Conservation (phyloP, 2,329 filamentous ascomycete genomes). For the Juglanconis sp. region DNA sequence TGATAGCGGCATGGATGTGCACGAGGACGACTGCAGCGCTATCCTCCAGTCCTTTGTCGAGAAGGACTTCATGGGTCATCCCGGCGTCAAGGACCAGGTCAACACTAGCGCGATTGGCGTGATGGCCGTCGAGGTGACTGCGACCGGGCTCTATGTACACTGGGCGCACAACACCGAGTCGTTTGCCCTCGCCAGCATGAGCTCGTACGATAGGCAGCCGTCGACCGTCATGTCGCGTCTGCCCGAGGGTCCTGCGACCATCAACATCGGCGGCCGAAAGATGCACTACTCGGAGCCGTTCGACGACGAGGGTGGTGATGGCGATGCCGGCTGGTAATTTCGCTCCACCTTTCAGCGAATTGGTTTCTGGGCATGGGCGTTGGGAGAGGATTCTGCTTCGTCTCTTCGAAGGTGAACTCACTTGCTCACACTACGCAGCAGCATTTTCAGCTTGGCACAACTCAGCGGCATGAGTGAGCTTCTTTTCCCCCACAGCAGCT, state of each 20-base stretch:
- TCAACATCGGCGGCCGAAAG: constrained; percentile 55
- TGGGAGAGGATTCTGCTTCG: neutral
- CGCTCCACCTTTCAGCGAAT: neutral
- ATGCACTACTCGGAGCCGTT: constrained; percentile 25
- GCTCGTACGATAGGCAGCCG: constrained; percentile 70
- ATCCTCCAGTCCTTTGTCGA: constrained; percentile 73
- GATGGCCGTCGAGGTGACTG: constrained; percentile 82
- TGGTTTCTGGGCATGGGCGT: neutral
- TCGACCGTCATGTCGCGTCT: constrained; percentile 86
- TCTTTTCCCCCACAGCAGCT: neutral
- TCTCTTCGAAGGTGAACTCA: too few relatives aligned
- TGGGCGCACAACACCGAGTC: constrained; percentile 96
- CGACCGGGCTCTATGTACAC: constrained; percentile 74
- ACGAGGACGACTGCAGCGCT: constrained; percentile 64
- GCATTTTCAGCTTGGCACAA: neutral
- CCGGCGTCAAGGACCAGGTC: constrained; percentile 74
- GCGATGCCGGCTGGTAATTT: neutral
- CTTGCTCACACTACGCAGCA: too few relatives aligned
- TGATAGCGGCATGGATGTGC: constrained; percentile 57
- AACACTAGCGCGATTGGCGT: constrained; percentile 88
- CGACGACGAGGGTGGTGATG: neutral
- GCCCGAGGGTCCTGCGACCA: constrained; percentile 42
- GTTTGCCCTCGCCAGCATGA: constrained; percentile 85
- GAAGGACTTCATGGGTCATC: constrained; percentile 90
- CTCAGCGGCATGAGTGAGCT: neutral